Percentiles rank a stretch among this genome's conserved stretches.
phyloP scores from a whole-genome alignment of 805 yeast genomes.

The Candida ulmi region DNA sequence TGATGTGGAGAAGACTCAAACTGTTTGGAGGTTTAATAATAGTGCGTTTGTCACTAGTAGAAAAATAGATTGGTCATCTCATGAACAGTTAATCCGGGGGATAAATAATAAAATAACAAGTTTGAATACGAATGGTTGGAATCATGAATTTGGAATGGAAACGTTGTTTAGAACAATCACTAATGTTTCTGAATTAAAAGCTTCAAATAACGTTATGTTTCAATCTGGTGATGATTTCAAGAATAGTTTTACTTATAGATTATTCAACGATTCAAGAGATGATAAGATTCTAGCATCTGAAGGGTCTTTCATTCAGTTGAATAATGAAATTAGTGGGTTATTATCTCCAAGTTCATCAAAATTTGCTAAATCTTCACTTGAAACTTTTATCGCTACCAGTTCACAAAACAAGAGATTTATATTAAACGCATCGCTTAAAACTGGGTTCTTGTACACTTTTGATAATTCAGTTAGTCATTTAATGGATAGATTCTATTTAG shows the following conservation, averaged over 20 bases:
- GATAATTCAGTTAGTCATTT: slow-evolving; percentile 37
- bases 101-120: slow-evolving; percentile 28
- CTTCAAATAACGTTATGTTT: slow-evolving; percentile 50
- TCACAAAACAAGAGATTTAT: slow-evolving; percentile 34
- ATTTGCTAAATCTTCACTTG: slow-evolving; percentile 32
- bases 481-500: slow-evolving; percentile 77
- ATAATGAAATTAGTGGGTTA: slow-evolving; percentile 39
- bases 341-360: slow-evolving; percentile 17
- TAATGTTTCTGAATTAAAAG: slow-evolving; percentile 33
- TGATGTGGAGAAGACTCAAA: neutral
- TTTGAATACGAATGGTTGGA: slow-evolving; percentile 17
- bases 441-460: slow-evolving; percentile 51
- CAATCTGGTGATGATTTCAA: slow-evolving; percentile 63
- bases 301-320: slow-evolving; percentile 36
- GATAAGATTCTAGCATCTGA: slow-evolving; percentile 35
- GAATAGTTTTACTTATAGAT: slow-evolving; percentile 40
- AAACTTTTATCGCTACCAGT: slow-evolving; percentile 26
- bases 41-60: slow-evolving; percentile 46
- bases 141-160: slow-evolving; percentile 47
- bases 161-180: slow-evolving; percentile 37
- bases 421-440: slow-evolving; percentile 39
- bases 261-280: slow-evolving; percentile 36
- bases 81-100: slow-evolving; percentile 48
- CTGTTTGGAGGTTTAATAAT: slow-evolving; percentile 49
- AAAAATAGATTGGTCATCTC: slow-evolving; percentile 45